Evolutionary conservation across 495 filamentous ascomycete species (phyloP).

Genomic region (Penicillium riverlandense): DNA sequence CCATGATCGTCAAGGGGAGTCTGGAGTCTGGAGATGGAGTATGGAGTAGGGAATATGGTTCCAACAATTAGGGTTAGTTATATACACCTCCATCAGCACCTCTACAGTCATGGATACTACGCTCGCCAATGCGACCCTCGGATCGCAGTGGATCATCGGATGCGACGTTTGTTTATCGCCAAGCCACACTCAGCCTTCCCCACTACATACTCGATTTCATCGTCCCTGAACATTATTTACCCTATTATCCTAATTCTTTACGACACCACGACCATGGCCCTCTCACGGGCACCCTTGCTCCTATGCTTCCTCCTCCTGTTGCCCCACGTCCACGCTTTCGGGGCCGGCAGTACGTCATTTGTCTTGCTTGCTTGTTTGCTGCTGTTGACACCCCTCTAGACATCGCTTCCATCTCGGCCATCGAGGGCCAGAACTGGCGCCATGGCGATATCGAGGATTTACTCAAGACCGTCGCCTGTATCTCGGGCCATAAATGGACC

Average conservation of each 20-base stretch:
- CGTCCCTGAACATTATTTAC: too few species aligned
- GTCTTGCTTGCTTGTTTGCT: not conserved
- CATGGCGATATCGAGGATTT: conserved; percentile 98
- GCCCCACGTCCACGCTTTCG: conserved; percentile 63
- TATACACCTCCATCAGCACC: too few species aligned
- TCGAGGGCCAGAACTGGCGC: conserved; percentile 94
- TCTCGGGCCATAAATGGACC: conserved; percentile 92
- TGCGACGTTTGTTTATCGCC: too few species aligned
- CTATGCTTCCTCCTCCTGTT: conserved; percentile 6
- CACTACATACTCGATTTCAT: too few species aligned
- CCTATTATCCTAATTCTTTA: too few species aligned
- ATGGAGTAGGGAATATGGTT: not conserved
- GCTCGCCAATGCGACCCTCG: too few species aligned
- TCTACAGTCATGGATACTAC: too few species aligned
- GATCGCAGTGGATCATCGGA: too few species aligned
- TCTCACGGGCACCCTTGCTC: too few species aligned
- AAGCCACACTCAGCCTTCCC: too few species aligned
- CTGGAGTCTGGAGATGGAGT: not conserved
- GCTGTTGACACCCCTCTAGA: conserved; percentile 28
- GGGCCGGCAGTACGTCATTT: conserved; percentile 61
- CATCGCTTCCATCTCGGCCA: conserved; percentile 85
- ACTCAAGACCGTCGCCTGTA: conserved; percentile 79
- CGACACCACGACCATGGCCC: too few species aligned
- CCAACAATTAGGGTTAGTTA: not conserved
- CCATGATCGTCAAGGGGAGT: conserved; percentile 4